Evolutionary conservation across 179 eudicot species (phyloP), one percentile per base, ranked within the genome.

Genomic region (Beta lomatogona): DNA sequence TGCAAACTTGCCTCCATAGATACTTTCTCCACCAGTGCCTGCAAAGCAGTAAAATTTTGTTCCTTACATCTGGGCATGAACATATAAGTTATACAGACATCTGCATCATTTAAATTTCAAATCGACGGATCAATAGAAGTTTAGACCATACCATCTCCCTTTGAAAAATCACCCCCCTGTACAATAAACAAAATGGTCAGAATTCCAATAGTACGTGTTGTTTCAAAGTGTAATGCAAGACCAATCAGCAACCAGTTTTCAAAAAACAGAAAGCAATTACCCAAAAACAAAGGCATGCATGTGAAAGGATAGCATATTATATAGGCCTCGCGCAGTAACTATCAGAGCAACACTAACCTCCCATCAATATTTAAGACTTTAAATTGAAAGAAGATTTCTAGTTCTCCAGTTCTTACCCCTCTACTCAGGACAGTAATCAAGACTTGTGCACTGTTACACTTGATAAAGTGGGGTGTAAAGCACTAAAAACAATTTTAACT

Each of bases 21-120:
- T 94, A 85, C 99, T 96, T 90, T 96, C 99, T 81, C 99, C 99
- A 86, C 99, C 97, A 83, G 98, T 92, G 88, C 98, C 99, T 96
- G 94, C 91, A 94, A 87, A 89, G 86, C 88, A 88, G 86, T 81
- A 89, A 89, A 91, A 92, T 85, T 85, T 88, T 75, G 83, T 85
- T 82, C 88, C 86, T 87, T 84, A 90, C 90, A 86, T 85, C 88
- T 82, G 83, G 81, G 85, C 89, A 86, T 81, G 84, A 78, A 82
- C 83, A 88, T 86, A 79, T 80, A 82, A 82, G 88, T 86, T 75
- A 82, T 81, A 85, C 73, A 80, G 83, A 83, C 82, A 86, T 84
- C 85, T 80, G 86, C 83, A 60, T 54, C 68, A 78, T 63, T 82
- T 78, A 71, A 53, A 76, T 63, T 67, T 80, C 75, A 75, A 58